Conservation (phyloP, 192 early-diverging fungal genomes). For the Umbelopsis sp. region DNA sequence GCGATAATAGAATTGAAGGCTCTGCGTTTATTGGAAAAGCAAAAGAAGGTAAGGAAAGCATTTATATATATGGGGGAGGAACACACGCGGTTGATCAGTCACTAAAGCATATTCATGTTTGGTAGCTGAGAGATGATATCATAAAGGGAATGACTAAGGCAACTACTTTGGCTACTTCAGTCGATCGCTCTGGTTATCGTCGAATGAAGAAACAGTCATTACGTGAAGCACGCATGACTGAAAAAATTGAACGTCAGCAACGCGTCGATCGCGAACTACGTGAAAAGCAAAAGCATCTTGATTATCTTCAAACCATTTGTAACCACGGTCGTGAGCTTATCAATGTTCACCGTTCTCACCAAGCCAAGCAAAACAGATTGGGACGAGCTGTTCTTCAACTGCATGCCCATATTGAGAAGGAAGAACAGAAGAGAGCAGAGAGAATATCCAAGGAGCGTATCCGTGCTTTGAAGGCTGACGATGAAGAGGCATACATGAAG, state of each 20-base stretch:
- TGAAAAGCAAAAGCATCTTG: conserved; percentile 82
- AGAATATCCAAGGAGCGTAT: conserved; percentile 92
- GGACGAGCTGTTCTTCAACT: conserved; percentile 75
- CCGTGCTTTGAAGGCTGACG: conserved; percentile 92
- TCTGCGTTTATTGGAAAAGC: conserved; percentile 77
- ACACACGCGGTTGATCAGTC: not conserved
- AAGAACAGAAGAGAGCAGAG: conserved; percentile 89
- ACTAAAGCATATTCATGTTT: not conserved
- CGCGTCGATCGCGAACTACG: conserved; percentile 82
- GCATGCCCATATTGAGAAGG: conserved; percentile 86
- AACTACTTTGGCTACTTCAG: conserved; percentile 79
- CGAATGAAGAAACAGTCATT: conserved; percentile 82
- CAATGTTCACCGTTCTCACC: conserved; percentile 65
- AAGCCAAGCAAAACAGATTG: conserved; percentile 69
- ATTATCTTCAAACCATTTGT: conserved; percentile 76
- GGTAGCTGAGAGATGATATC: conserved; percentile 70
- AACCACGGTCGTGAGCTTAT: conserved; percentile 75
- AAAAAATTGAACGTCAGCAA: conserved; percentile 88
- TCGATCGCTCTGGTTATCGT: conserved; percentile 75
- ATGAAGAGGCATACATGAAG: conserved; percentile 97
- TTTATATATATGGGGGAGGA: not conserved
- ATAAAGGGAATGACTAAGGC: conserved; percentile 68
- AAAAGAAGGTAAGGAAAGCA: conserved; percentile 55
- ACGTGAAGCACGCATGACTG: conserved; percentile 85
- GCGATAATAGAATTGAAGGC: conserved; percentile 90